Conservation (phyloP, 1,284 basidiomycete genomes). For the Cystobasidium sp. region DNA sequence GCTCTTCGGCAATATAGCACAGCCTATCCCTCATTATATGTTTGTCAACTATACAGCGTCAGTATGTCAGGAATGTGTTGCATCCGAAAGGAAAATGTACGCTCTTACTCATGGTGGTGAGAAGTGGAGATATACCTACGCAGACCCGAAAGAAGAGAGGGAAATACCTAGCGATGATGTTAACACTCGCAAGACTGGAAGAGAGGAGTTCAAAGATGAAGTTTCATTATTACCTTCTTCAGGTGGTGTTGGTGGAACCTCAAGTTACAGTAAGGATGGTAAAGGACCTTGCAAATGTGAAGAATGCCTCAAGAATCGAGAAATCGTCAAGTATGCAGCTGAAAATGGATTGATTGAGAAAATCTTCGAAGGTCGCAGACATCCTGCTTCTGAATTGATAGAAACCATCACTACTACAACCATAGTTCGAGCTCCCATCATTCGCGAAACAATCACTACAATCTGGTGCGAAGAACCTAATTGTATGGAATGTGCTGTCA, state of each 20-base stretch:
- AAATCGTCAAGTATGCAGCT: constrained; percentile 33
- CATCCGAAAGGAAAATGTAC: constrained; percentile 25
- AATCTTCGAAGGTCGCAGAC: constrained; percentile 30
- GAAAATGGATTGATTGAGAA: constrained; percentile 43
- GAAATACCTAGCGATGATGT: constrained; percentile 32
- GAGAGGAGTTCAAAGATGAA: constrained; percentile 21
- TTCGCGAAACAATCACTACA: constrained; percentile 36
- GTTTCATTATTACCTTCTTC: constrained; percentile 10
- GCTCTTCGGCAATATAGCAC: constrained; percentile 27
- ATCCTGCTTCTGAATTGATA: constrained; percentile 35
- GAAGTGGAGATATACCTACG: constrained; percentile 39
- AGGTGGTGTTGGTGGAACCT: background rate
- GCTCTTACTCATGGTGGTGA: constrained; percentile 34
- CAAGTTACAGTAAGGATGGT: constrained; percentile 16
- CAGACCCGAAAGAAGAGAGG: constrained; percentile 34
- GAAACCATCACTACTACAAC: constrained; percentile 40
- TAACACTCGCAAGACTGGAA: constrained; percentile 37
- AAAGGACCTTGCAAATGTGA: constrained; percentile 31
- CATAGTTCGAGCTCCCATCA: constrained; percentile 40
- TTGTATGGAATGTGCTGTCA: constrained; percentile 33
- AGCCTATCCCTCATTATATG: constrained; percentile 40
- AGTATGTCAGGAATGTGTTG: constrained; percentile 40
- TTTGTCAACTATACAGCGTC: constrained; percentile 40
- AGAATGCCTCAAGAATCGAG: constrained; percentile 38
- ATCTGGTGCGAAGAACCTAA: constrained; percentile 42